Evolutionary conservation across 1,139 yeast genomes (phyloP), one percentile per base, ranked within the genome.

Genomic region (Lodderomyces metapsilosis): DNA sequence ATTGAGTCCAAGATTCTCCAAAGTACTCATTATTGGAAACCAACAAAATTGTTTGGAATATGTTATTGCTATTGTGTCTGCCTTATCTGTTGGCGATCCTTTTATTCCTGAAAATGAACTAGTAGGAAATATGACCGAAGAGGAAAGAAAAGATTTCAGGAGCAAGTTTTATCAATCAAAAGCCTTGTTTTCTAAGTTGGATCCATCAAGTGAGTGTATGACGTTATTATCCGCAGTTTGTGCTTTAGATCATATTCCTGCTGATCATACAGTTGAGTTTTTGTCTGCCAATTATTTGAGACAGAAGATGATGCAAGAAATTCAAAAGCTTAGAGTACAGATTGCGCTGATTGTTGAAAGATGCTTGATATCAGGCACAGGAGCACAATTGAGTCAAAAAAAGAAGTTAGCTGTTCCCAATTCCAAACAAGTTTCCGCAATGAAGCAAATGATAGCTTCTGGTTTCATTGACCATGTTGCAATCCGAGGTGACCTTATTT

Each of bases 391-490:
- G 11, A 12, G n/a, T 11, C 24, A 20, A n/a, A 23, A 10, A n/a
- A 16, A 21, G 16, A 79, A 81, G 7, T 66, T 88, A 22, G 78
- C 74, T 0, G 80, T 88, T 8, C 98, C 98, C 0, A 62, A 74
- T 8, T 74, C 78, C 38, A 60, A 65, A 12, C 98, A 94, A 64
- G 59, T 88, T 9, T 76, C 80, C 41, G 85, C 95, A 1, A 66
- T 94, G 50, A 91, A 89, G 56, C 98, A 94, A 61, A 91, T 94
- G 82, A 71, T 92, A 8, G 80, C 96, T 2, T 84, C 97, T 0
- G 98, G 98, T 0, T 94, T 88, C 54, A 73, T 92, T 38, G 98
- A 94, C 59, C 96, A 88, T 56, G 77, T 92, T 15, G 95, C 96
- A 1, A 77, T 88, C 11, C 72, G 98, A 47, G 92, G 88, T 0